Base-by-base conservation (phyloP, 1,284 basidiomycete species). In the Ustilago loliicola region DNA sequence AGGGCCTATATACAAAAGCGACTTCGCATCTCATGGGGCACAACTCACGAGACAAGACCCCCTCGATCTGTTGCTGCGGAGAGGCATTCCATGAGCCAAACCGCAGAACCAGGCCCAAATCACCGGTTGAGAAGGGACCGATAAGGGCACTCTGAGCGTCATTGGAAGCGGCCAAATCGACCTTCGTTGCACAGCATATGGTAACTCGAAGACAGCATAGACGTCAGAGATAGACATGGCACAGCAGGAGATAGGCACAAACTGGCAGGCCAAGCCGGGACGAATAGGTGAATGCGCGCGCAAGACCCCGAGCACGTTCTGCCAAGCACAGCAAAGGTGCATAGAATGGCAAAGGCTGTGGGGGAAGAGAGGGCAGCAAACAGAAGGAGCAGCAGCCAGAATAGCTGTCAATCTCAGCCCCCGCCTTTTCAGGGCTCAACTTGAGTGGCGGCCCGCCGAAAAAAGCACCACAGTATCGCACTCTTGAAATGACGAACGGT, bases 401-500 rank as follows among this genome's bases (percentile, higher is more conserved):
- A 13, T 27, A 56, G 58, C 65, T 67, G 65, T 53, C 53, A 56
- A 13, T 54, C 11, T 54, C 21, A 54, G 34, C 11, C 30, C 50
- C 42, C 54, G 59, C 55, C 32, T 53, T 40, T 42, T 57, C 53
- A 62, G 67, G 53, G 51, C 51, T 27, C 54, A 53, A 38, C 17
- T 40, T n/a, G 36, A 38, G 36, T 21, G 23, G 38, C 32, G 17
- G 29, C 40, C 48, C 40, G 47, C 19, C 34, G 15, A 32, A 57
- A 57, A 61, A 61, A 53, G 32, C 36, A 38, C 9, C 13, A 38
- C 48, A 15, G n/a, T 21, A 36, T 40, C 13, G 21, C 52, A 21
- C 19, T 11, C 52, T 21, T 27, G 42, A 51, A 66, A 71, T 71
- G 69, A 71, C 63, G 69, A 66, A 27, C 55, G 25, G 30, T 27